Percentiles rank a stretch among this genome's conserved stretches.
Conservation (phyloP, 2,329 filamentous ascomycete genomes). For the Didymella glomerata region DNA sequence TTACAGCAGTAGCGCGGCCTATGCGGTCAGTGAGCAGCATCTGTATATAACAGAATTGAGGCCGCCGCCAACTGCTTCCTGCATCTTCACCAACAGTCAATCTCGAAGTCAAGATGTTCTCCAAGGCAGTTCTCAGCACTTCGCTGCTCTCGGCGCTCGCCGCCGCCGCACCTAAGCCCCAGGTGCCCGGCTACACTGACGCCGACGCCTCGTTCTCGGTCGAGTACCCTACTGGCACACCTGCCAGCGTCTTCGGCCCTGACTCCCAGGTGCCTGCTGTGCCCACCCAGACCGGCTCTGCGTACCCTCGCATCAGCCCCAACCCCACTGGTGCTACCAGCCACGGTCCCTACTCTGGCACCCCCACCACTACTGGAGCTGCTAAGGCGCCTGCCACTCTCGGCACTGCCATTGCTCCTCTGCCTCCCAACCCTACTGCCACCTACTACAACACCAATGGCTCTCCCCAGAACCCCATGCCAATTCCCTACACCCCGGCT, state of each 20-base stretch:
- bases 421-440: slow-evolving; percentile 67
- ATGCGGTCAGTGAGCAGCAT: slow-evolving; percentile 11
- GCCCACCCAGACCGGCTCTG: slow-evolving; percentile 44
- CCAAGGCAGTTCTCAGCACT: slow-evolving; percentile 45
- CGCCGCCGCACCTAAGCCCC: slow-evolving; percentile 51
- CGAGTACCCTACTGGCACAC: slow-evolving; percentile 41
- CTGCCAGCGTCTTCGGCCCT: slow-evolving; percentile 55
- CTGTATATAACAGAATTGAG: slow-evolving; percentile 20
- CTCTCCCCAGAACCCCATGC: slow-evolving; percentile 70
- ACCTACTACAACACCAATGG: slow-evolving; percentile 78
- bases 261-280: slow-evolving; percentile 55
- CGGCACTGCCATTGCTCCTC: slow-evolving; percentile 65
- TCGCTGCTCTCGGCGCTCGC: slow-evolving; percentile 48
- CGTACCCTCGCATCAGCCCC: slow-evolving; percentile 57
- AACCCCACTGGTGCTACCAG: slow-evolving; percentile 67
- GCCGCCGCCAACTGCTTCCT: not conserved
- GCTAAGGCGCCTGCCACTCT: slow-evolving; percentile 64
- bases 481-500: slow-evolving; percentile 74
- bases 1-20: slow-evolving; percentile 10
- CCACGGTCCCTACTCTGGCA: slow-evolving; percentile 74
- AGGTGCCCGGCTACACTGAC: slow-evolving; percentile 56
- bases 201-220: slow-evolving; percentile 56
- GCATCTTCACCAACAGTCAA: slow-evolving; percentile 14
- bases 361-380: slow-evolving; percentile 74
- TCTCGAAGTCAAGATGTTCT: slow-evolving; percentile 47